Conservation (phyloP, 1,284 basidiomycete genomes). For the Hymenochaete sp. region DNA sequence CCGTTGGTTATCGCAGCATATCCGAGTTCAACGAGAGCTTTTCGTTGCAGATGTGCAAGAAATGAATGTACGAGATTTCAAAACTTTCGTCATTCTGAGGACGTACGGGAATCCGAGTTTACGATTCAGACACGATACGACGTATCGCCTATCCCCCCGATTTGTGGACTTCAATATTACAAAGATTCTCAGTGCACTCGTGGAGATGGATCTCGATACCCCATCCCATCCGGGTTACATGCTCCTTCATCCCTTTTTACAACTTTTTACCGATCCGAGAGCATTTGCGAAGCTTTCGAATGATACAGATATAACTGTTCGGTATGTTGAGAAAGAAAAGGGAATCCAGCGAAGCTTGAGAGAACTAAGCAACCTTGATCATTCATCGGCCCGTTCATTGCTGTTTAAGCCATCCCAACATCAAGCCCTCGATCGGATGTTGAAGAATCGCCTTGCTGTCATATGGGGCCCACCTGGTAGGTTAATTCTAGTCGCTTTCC, state of each 20-base stretch:
- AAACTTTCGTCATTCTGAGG: slow-evolving; percentile 31
- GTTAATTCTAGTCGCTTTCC: slow-evolving; percentile 8
- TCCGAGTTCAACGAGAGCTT: slow-evolving; percentile 31
- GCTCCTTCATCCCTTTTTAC: slow-evolving; percentile 30
- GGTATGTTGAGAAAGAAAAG: slow-evolving; percentile 28
- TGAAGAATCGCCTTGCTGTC: slow-evolving; percentile 35
- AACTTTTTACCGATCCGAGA: slow-evolving; percentile 34
- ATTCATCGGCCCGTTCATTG: slow-evolving; percentile 29
- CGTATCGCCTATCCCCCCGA: slow-evolving; percentile 38
- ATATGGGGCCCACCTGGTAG: slow-evolving; percentile 42
- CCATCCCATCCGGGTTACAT: slow-evolving; percentile 19
- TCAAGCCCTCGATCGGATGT: slow-evolving; percentile 33
- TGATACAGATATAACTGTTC: slow-evolving; percentile 18
- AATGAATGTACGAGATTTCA: slow-evolving; percentile 26
- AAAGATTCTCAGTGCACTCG: slow-evolving; percentile 35
- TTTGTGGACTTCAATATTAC: slow-evolving; percentile 43
- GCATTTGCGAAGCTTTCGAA: slow-evolving; percentile 27
- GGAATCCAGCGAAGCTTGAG: slow-evolving; percentile 33
- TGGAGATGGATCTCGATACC: slow-evolving; percentile 34
- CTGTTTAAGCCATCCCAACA: slow-evolving; percentile 39
- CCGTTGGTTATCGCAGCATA: slow-evolving; percentile 33
- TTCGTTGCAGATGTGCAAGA: slow-evolving; percentile 34
- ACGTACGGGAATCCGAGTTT: slow-evolving; percentile 30
- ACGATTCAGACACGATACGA: slow-evolving; percentile 25
- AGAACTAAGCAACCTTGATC: slow-evolving; percentile 28